A percentile compares a stretch with the other conserved stretches of the same genome.
Evolutionary conservation across 2,329 filamentous ascomycete genomes (phyloP).

Genomic region (Sclerotinia sclerotiorum): DNA sequence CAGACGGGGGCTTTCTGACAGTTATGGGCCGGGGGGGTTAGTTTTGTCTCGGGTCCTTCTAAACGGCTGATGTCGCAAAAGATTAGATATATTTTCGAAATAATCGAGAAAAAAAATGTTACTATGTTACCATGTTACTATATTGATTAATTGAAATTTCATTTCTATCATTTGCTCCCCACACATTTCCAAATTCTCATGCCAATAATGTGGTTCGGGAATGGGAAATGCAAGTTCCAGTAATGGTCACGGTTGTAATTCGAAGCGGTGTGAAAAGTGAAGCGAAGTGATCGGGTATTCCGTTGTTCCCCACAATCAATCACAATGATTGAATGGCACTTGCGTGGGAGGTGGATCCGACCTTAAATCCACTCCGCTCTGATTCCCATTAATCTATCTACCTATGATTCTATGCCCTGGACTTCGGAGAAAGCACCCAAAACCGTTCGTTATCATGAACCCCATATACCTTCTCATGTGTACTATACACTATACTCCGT

Average conservation of each 20-base stretch:
- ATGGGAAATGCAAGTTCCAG: background rate
- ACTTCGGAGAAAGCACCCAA: background rate
- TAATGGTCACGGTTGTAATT: background rate
- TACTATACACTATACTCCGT: no score
- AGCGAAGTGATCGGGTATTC: background rate
- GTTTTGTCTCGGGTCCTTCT: background rate
- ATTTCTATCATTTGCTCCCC: background rate
- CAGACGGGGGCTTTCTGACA: background rate
- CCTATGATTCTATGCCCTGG: background rate
- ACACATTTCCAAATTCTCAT: background rate
- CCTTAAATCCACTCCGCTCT: background rate
- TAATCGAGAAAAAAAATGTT: no score
- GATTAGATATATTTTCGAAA: background rate
- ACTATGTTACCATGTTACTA: background rate
- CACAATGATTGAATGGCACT: background rate
- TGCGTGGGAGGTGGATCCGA: background rate
- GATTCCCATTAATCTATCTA: background rate
- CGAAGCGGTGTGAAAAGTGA: slow-evolving; percentile 7
- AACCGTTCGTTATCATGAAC: background rate
- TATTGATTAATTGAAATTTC: background rate
- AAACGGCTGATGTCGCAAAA: slow-evolving; percentile 2
- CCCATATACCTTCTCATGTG: background rate
- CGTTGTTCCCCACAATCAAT: slow-evolving; percentile 1
- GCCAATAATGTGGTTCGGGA: no score
- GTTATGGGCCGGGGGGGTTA: background rate